These are phyloP conservation scores for Leishmania arabica DNA, from an alignment of 208 protist species.

Conservation along the genomic window DNA sequence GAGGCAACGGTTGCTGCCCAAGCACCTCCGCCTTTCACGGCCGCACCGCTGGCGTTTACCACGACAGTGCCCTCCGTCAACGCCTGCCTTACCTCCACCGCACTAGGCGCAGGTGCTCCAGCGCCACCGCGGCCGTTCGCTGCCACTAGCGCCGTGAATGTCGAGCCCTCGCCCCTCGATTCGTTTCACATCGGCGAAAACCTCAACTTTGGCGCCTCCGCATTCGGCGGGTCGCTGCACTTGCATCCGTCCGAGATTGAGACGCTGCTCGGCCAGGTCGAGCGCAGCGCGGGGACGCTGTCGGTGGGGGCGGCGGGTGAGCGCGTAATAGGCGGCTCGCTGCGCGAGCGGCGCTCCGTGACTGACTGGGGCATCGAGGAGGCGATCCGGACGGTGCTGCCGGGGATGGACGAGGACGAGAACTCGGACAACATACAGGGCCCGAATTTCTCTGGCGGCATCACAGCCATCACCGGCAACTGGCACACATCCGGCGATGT, in stretches of 20 bases:
- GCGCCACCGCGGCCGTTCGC: background rate
- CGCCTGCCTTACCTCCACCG: background rate
- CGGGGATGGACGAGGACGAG: conserved; percentile 39
- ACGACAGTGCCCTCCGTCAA: background rate
- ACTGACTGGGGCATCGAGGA: conserved; percentile 36
- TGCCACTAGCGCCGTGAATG: background rate
- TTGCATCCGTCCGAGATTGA: conserved; percentile 32
- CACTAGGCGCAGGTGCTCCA: background rate
- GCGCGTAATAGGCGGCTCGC: conserved; percentile 14
- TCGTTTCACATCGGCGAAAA: conserved; percentile 19
- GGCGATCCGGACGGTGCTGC: conserved; percentile 31
- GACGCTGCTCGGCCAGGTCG: conserved; percentile 31
- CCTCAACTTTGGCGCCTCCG: conserved; percentile 20
- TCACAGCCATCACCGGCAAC: conserved; percentile 25
- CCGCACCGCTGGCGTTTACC: conserved; percentile 11
- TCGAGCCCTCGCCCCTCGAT: conserved; percentile 11
- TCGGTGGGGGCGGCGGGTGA: conserved; percentile 9
- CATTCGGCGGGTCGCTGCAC: conserved; percentile 18
- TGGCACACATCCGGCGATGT: conserved; percentile 33
- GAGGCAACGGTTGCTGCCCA: background rate
- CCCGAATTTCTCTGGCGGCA: conserved; percentile 10
- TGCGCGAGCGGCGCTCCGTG: conserved; percentile 31
- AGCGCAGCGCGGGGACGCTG: conserved; percentile 21
- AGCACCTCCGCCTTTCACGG: conserved; percentile 1
- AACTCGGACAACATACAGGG: conserved; percentile 25